These are phyloP conservation scores for Echinosophora koreensis DNA, from an alignment of 306 rosid species.

Conservation along the genomic window DNA sequence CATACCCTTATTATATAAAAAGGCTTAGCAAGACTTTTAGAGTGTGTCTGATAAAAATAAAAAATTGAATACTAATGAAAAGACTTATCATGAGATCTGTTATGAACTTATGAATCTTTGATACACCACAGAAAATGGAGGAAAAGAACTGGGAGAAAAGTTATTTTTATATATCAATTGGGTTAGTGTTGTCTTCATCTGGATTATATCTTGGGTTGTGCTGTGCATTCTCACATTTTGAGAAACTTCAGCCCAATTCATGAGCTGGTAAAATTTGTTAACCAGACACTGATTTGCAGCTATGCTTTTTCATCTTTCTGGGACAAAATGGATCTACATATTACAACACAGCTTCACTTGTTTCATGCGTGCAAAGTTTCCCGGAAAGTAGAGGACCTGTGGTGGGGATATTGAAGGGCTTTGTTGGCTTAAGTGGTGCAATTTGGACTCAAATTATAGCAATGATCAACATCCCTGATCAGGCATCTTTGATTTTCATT, in stretches of 20 bases:
- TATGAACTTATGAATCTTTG: no score
- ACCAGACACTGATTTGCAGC: conserved; percentile 59
- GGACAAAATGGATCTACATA: conserved; percentile 86
- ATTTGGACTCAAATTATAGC: conserved; percentile 68
- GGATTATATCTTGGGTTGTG: conserved; percentile 14
- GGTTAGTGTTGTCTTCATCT: not conserved
- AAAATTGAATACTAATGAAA: no score
- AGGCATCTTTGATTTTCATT: conserved; percentile 66
- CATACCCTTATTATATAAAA: no score
- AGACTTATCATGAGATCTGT: no score
- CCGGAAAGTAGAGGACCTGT: conserved; percentile 77
- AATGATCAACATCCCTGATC: conserved; percentile 58
- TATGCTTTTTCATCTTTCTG: conserved; percentile 67
- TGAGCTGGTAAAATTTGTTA: not conserved
- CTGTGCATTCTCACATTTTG: not conserved
- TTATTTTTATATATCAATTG: no score
- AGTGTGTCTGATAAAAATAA: no score
- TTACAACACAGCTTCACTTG: conserved; percentile 77
- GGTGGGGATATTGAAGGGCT: conserved; percentile 83
- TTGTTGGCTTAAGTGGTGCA: conserved; percentile 75
- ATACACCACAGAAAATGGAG: no score
- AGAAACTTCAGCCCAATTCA: conserved; percentile 21
- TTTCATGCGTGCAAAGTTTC: conserved; percentile 77
- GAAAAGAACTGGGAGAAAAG: no score
- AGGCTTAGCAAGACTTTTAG: no score